phyloP scores from a whole-genome alignment of 345 rosid species.

The Iberis pinnata region DNA sequence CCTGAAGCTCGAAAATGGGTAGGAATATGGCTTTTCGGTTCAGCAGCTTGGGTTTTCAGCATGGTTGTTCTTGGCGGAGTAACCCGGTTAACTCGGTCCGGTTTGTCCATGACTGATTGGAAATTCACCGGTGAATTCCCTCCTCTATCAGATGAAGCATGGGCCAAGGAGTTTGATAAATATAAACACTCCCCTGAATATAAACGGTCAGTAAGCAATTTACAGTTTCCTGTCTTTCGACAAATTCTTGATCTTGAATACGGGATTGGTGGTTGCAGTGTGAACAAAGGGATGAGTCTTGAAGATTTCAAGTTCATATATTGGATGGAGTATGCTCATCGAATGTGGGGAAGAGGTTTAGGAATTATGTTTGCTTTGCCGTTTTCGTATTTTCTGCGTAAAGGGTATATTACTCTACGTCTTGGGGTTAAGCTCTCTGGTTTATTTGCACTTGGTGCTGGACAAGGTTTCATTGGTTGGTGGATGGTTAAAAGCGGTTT shows the following conservation, averaged over 20 bases:
- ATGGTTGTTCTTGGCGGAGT: constrained; percentile 89
- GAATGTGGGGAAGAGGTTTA: constrained; percentile 97
- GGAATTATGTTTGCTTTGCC: constrained; percentile 98
- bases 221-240: neutral
- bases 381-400: constrained; percentile 81
- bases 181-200: constrained; percentile 86
- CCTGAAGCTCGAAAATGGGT: constrained; percentile 78
- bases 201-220: constrained; percentile 41
- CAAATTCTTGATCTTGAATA: neutral
- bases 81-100: constrained; percentile 80
- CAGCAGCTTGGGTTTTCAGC: constrained; percentile 91
- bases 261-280: constrained; percentile 33
- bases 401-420: constrained; percentile 71
- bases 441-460: constrained; percentile 92
- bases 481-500: constrained; percentile 99
- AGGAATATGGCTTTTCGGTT: constrained; percentile 90
- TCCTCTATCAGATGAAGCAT: constrained; percentile 75
- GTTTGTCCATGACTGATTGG: constrained; percentile 98
- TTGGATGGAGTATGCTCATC: constrained; percentile 98
- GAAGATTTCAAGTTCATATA: constrained; percentile 92
- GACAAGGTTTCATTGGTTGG: constrained; percentile 96
- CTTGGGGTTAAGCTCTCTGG: constrained; percentile 76
- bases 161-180: constrained; percentile 75
- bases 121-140: constrained; percentile 79
- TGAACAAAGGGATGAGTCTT: constrained; percentile 86